Conservation (phyloP, 495 filamentous ascomycete species). For the Collariella sp. region DNA sequence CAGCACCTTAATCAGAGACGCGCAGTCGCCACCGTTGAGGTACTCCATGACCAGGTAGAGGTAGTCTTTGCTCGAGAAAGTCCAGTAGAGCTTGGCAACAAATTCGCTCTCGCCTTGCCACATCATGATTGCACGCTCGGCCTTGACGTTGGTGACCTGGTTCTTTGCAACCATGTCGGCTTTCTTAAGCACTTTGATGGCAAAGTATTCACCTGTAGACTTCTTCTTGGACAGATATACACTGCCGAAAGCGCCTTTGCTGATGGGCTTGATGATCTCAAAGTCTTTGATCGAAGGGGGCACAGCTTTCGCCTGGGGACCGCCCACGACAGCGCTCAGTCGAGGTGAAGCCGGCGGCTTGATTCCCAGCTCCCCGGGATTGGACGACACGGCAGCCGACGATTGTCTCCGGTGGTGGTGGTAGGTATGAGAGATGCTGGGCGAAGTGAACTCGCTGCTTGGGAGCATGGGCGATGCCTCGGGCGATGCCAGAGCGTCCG, state of each 20-base stretch:
- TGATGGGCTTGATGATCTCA: constrained; percentile 98
- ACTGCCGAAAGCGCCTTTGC: constrained; percentile 96
- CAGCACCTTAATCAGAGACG: constrained; percentile 88
- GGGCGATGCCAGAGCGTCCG: constrained; percentile 73
- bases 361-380: constrained; percentile 40
- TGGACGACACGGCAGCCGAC: constrained; percentile 70
- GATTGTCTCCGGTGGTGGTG: constrained; percentile 83
- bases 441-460: constrained; percentile 69
- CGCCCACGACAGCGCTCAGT: constrained; percentile 61
- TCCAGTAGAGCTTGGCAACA: constrained; percentile 98
- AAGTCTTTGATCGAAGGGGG: constrained; percentile 98
- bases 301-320: constrained; percentile 63
- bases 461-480: constrained; percentile 81
- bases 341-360: constrained; percentile 75
- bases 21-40: constrained; percentile 93
- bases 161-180: constrained; percentile 99
- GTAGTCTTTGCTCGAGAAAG: constrained; percentile 98
- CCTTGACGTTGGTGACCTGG: constrained; percentile 97
- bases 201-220: constrained; percentile 94
- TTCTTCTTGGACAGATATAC: constrained; percentile 98
- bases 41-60: constrained; percentile 99
- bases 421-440: constrained; percentile 44
- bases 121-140: constrained; percentile 99
- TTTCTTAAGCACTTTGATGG: constrained; percentile 97
- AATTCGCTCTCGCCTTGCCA: constrained; percentile 99